Percentiles rank a stretch among this genome's conserved stretches.
These are phyloP conservation scores for Leucosporidium scottii DNA, from an alignment of 768 basidiomycete species.

Conservation along the genomic window DNA sequence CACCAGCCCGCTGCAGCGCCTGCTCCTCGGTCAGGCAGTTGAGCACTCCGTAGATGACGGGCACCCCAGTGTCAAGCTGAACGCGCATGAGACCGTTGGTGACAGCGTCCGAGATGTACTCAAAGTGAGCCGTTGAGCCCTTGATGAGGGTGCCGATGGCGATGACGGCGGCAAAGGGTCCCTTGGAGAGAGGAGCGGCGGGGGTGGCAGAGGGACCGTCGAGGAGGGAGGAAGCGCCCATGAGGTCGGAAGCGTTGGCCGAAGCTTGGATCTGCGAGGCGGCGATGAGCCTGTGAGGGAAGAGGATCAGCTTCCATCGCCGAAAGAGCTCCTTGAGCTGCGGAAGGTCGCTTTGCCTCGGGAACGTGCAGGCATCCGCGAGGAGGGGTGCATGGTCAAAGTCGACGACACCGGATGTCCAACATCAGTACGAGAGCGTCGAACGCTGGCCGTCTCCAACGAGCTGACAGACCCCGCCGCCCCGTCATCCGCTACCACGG, in stretches of 20 bases:
- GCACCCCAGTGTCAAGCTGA: constrained; percentile 85
- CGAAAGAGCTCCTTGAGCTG: too few species aligned
- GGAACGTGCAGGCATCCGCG: too few species aligned
- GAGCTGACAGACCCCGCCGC: too few species aligned
- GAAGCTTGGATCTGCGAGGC: constrained; percentile 76
- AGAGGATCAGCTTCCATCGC: too few species aligned
- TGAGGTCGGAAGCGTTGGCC: constrained; percentile 70
- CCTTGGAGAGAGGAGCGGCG: constrained; percentile 42
- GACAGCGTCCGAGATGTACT: constrained; percentile 93
- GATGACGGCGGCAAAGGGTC: constrained; percentile 89
- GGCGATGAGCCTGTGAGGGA: constrained; percentile 64
- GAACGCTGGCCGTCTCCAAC: too few species aligned
- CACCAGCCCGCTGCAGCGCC: constrained; percentile 86
- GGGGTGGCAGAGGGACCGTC: constrained; percentile 53
- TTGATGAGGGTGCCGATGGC: constrained; percentile 98
- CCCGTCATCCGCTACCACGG: too few species aligned
- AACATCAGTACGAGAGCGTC: too few species aligned
- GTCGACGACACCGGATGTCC: too few species aligned
- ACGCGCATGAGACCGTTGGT: constrained; percentile 90
- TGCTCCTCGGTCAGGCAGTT: constrained; percentile 90
- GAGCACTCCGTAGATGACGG: constrained; percentile 93
- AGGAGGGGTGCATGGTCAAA: too few species aligned
- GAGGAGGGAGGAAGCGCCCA: constrained; percentile 52
- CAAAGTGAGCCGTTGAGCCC: constrained; percentile 97
- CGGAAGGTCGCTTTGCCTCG: too few species aligned